Evolutionary conservation across 257 asterid species (phyloP).

Genomic region (Misopates orontium): DNA sequence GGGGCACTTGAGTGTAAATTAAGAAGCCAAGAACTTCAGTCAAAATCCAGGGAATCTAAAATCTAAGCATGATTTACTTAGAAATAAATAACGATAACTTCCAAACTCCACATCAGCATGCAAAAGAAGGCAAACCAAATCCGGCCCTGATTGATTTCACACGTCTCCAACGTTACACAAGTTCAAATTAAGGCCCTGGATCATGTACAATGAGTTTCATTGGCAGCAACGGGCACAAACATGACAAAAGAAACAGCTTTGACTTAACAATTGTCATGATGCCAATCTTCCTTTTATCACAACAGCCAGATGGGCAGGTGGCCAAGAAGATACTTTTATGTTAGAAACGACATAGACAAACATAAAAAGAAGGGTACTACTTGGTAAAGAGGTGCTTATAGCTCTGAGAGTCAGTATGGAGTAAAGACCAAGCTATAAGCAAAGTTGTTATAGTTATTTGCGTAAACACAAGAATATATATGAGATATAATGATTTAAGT

Average conservation of each 20-base stretch:
- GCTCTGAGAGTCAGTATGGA: slow-evolving; percentile 7
- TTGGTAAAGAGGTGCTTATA: neutral
- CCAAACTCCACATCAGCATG: slow-evolving; percentile 8
- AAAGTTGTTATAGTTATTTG: neutral
- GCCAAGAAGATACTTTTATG: slow-evolving; percentile 3
- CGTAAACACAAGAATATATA: neutral
- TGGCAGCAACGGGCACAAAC: no score
- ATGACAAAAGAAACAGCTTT: no score
- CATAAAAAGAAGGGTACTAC: neutral
- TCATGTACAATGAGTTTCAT: no score
- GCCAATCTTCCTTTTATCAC: neutral
- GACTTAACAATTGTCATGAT: no score
- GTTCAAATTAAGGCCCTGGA: no score
- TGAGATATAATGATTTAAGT: slow-evolving; percentile 2
- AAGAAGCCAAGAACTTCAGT: neutral
- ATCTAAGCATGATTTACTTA: neutral
- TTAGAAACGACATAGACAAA: slow-evolving; percentile 2
- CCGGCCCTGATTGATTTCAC: no score
- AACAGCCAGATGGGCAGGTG: neutral
- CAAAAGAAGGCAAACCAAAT: neutral
- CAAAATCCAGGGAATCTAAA: neutral
- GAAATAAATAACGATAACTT: slow-evolving; percentile 10
- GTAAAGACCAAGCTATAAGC: slow-evolving; percentile 11
- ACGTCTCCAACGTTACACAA: no score
- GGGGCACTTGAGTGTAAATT: neutral